These are phyloP conservation scores for Phytophthora melonis DNA, from an alignment of 352 stramenopile genomes.

Conservation along the genomic window DNA sequence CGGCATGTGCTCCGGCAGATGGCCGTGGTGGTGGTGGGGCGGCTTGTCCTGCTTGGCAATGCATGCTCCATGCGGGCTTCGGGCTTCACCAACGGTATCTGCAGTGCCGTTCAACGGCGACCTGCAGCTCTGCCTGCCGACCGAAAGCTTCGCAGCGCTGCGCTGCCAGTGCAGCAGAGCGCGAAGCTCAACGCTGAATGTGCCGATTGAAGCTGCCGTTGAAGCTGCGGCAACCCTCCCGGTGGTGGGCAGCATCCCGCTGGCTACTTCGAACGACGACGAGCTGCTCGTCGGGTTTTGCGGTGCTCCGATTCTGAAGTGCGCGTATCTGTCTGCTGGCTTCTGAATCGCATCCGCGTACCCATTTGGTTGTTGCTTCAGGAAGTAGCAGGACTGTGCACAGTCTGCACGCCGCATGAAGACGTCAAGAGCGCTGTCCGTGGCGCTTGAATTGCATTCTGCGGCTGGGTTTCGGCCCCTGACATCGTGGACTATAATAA, in stretches of 20 bases:
- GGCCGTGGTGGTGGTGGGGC: background rate
- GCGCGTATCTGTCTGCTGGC: background rate
- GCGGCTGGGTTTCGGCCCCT: too few species aligned
- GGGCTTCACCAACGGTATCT: background rate
- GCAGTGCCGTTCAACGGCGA: conserved; percentile 11
- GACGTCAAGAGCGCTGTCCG: too few species aligned
- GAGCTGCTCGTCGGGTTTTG: conserved; percentile 24
- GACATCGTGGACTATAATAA: too few species aligned
- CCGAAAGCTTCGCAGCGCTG: background rate
- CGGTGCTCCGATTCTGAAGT: conserved; percentile 35
- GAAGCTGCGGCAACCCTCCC: conserved; percentile 17
- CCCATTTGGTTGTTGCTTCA: too few species aligned
- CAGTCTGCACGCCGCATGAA: too few species aligned
- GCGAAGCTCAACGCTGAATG: background rate
- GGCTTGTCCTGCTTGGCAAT: too few species aligned
- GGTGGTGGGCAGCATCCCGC: conserved; percentile 29
- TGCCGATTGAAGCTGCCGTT: conserved; percentile 13
- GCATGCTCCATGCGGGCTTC: background rate
- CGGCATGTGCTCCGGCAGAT: conserved; percentile 1
- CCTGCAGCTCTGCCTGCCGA: too few species aligned
- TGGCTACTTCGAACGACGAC: conserved; percentile 10
- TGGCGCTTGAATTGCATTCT: too few species aligned
- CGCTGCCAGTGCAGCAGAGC: background rate
- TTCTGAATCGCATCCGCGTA: conserved; percentile 4
- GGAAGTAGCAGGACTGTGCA: too few species aligned